Conservation (phyloP, 148 eudicot genomes). For the Chenopodium formosanum region DNA sequence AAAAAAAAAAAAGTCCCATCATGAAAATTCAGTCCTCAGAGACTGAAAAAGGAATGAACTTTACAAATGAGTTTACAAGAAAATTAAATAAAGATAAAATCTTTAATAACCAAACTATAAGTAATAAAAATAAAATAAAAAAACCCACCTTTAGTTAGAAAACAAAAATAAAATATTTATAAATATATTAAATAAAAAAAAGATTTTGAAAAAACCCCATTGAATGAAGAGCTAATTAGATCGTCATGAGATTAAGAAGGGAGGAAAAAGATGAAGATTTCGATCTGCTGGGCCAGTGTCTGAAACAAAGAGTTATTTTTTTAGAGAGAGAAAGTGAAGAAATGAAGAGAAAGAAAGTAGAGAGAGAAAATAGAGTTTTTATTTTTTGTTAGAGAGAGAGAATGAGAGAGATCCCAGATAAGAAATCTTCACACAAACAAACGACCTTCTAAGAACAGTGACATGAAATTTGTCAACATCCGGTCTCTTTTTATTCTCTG, state of each 20-base stretch:
- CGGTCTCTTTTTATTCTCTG: slow-evolving; percentile 82
- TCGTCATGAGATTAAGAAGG: slow-evolving; percentile 13
- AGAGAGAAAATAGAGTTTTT: slow-evolving; percentile 9
- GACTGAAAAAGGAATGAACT: slow-evolving; percentile 41
- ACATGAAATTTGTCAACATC: slow-evolving; percentile 97
- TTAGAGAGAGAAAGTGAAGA: slow-evolving; percentile 21
- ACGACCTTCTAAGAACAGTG: slow-evolving; percentile 94
- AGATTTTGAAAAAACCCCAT: slow-evolving; percentile 36
- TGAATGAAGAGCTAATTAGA: slow-evolving; percentile 36
- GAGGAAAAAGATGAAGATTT: slow-evolving; percentile 51
- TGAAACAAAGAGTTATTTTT: slow-evolving; percentile 14
- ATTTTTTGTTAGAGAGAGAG: slow-evolving; percentile 30
- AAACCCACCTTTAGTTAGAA: not conserved
- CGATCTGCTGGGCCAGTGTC: slow-evolving; percentile 83
- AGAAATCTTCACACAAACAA: slow-evolving; percentile 91
- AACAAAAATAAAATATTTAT: slow-evolving; percentile 7
- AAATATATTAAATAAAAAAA: slow-evolving; percentile 19
- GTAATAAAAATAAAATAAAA: not conserved
- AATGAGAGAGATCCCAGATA: slow-evolving; percentile 90
- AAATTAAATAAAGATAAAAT: not conserved
- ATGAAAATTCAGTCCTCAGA: slow-evolving; percentile 32
- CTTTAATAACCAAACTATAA: not conserved
- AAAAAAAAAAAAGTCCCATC: slow-evolving; percentile 34
- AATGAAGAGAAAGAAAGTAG: slow-evolving; percentile 26
- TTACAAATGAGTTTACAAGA: slow-evolving; percentile 27